Evolutionary conservation across 345 rosid genomes (phyloP).

Genomic region (Hypericum androsaemum): DNA sequence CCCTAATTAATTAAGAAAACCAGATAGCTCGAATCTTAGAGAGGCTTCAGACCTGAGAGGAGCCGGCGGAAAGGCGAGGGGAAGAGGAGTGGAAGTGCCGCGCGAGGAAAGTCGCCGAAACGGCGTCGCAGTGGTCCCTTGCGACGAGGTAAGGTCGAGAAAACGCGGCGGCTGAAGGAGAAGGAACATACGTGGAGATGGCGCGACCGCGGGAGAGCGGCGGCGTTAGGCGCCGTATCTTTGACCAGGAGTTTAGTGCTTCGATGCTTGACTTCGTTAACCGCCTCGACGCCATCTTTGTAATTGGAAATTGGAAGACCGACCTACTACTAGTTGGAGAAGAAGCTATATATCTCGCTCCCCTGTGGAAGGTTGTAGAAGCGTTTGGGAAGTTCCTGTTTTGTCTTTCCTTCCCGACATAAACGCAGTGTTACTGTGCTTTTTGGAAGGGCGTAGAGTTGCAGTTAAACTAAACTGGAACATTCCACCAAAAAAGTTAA

Average conservation of each 20-base stretch:
- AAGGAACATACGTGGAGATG: conserved; percentile 7
- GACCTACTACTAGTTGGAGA: not conserved
- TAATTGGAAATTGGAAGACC: no score
- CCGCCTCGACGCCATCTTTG: conserved; percentile 30
- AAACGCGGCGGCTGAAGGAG: conserved; percentile 1
- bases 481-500: no score
- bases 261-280: conserved; percentile 24
- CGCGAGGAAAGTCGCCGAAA: conserved; percentile 7
- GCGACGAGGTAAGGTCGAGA: not conserved
- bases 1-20: not conserved
- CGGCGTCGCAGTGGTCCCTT: conserved; percentile 6
- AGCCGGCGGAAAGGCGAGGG: conserved; percentile 26
- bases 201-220: conserved; percentile 19
- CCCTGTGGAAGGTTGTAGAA: conserved; percentile 27
- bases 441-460: no score
- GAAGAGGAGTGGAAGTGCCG: conserved; percentile 31
- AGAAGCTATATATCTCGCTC: conserved; percentile 2
- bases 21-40: not conserved
- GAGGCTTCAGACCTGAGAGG: conserved; percentile 30
- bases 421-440: no score
- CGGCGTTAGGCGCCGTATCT: not conserved
- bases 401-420: no score
- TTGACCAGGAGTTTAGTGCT: conserved; percentile 17
- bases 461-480: no score
- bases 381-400: conserved; percentile 2